Conservation (phyloP, 805 yeast species). For the Nakazawaea holstii region DNA sequence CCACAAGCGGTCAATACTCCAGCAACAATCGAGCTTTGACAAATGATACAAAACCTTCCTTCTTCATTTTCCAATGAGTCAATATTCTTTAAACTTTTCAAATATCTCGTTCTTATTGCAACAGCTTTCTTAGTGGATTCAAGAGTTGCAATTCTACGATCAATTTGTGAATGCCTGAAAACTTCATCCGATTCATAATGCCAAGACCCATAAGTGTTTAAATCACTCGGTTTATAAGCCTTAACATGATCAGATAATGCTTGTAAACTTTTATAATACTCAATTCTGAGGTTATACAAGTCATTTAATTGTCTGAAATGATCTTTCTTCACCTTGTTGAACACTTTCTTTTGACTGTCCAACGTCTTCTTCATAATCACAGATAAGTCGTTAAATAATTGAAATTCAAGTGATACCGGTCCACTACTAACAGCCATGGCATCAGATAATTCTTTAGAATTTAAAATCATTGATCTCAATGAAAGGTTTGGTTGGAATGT, state of each 20-base stretch:
- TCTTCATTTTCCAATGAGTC: constrained; percentile 20
- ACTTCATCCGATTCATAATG: not conserved
- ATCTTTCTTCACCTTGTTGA: constrained; percentile 38
- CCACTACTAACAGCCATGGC: constrained; percentile 15
- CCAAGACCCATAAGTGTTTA: not conserved
- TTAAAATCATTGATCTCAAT: constrained; percentile 28
- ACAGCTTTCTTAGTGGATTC: not conserved
- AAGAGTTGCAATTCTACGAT: not conserved
- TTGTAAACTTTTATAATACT: constrained; percentile 81
- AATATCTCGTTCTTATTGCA: constrained; percentile 7
- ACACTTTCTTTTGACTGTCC: constrained; percentile 38
- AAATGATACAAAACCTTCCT: constrained; percentile 65
- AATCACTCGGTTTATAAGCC: constrained; percentile 32
- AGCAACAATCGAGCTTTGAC: constrained; percentile 60
- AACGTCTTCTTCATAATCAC: constrained; percentile 25
- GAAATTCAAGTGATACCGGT: constrained; percentile 13
- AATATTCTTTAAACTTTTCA: constrained; percentile 16
- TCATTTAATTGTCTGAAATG: constrained; percentile 48
- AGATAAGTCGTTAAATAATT: constrained; percentile 16
- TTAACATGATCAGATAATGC: constrained; percentile 78
- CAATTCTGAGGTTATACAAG: constrained; percentile 74
- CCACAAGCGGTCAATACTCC: constrained; percentile 91
- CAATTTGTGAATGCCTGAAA: not conserved
- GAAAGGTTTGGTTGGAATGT: constrained; percentile 28
- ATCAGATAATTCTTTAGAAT: constrained; percentile 23